Evolutionary conservation across 1,284 basidiomycete genomes (phyloP), one percentile per base, ranked within the genome.

Genomic region (Tausonia pullulans): DNA sequence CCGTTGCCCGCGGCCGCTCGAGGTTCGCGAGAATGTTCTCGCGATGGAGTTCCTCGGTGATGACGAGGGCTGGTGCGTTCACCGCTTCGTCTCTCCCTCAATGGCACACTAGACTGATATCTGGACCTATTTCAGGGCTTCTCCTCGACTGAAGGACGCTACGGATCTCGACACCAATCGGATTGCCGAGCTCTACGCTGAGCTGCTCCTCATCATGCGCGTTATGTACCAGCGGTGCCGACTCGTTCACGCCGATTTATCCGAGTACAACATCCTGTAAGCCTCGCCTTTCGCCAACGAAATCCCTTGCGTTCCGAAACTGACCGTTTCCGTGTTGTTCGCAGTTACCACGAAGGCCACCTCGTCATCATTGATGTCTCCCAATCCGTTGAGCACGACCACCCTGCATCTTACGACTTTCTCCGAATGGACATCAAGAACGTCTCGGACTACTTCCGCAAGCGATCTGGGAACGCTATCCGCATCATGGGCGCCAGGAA

Each of bases 311-410:
- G 27, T 27, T 27, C 27, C 27, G 27, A 2, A 27, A 27, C 27
- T 27, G 27, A 27, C 27, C 27, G 27, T 27, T 27, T 27, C 27
- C 27, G 27, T 27, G 27, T 27, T 27, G 27, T 27, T 27, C 27
- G 27, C 27, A 80, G 79, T 13, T 81, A 80, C 67, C 82, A 83
- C 71, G 69, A 78, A 11, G 71, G 69, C 1, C 90, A 94, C 72
- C 81, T 97, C 13, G 94, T 84, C 78, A 88, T 98, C 72, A 98
- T 99, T 77, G 96, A 99, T 74, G 96, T 99, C 67, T 96, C 92
- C 3, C 96, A 99, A 76, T 93, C 90, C 63, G 95, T 99, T 53
- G 96, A 99, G 73, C 94, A 98, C 72, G 95, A 98, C 75, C 96
- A 99, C 72, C 95, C 95, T 0, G 82, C 87, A 50, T 91, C 93